phyloP scores from a whole-genome alignment of 345 rosid genomes.

The Syzygium aqueum region DNA sequence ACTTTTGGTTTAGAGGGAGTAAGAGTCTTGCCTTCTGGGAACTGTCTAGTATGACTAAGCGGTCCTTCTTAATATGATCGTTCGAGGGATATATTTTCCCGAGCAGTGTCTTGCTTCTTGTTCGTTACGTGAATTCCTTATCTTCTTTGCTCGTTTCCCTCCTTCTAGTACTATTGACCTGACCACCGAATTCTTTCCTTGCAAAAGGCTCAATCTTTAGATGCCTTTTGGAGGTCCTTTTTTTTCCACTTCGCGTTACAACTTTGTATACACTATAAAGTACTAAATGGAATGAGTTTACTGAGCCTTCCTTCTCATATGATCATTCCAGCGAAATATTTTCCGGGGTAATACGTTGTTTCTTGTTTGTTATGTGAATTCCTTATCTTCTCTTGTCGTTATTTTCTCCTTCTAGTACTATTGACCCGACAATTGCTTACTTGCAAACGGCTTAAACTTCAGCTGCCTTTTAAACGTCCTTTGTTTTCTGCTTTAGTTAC shows the following conservation, averaged over 20 bases:
- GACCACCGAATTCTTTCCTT: not conserved
- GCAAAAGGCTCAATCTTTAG: not conserved
- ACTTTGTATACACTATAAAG: not conserved
- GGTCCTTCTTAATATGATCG: not conserved
- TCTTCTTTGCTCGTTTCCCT: not conserved
- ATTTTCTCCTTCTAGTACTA: not conserved
- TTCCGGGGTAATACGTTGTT: not conserved
- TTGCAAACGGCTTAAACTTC: not conserved
- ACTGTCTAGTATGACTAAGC: not conserved
- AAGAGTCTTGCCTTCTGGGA: not conserved
- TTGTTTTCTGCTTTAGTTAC: not conserved
- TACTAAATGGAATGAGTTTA: not conserved
- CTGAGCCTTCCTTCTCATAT: not conserved
- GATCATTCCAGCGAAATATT: not conserved
- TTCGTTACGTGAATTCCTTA: not conserved
- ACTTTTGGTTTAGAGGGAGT: not conserved
- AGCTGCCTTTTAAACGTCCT: not conserved
- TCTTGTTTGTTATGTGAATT: not conserved
- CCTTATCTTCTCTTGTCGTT: not conserved
- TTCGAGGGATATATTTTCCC: not conserved
- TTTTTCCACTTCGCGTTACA: not conserved
- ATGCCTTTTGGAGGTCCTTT: not conserved
- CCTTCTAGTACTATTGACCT: not conserved
- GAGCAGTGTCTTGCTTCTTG: not conserved
- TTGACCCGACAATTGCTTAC: not conserved